phyloP scores from a whole-genome alignment of 495 filamentous ascomycete genomes.

The Astrothelium macrocarpum region DNA sequence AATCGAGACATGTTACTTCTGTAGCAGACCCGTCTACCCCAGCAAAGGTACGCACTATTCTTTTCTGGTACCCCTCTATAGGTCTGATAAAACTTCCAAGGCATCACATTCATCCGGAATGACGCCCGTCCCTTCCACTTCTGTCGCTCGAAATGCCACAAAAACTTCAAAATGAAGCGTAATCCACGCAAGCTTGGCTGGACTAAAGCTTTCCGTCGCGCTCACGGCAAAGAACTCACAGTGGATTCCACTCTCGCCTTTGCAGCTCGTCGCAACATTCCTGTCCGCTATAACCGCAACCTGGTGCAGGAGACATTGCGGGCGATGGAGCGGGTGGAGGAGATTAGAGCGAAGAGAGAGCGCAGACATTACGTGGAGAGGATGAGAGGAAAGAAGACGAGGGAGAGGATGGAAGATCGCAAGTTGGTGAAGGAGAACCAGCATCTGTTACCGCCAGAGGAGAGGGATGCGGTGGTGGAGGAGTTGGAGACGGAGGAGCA shows the following conservation, averaged over 20 bases:
- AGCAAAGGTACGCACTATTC: constrained; percentile 46
- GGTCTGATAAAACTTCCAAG: constrained; percentile 11
- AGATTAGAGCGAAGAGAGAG: constrained; percentile 78
- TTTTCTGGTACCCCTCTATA: background rate
- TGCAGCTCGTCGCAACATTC: constrained; percentile 84
- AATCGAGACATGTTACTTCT: constrained; percentile 89
- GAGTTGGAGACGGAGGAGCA: constrained; percentile 40
- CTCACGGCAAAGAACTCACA: constrained; percentile 62
- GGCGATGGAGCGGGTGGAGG: constrained; percentile 82
- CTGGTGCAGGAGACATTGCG: constrained; percentile 75
- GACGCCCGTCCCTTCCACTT: constrained; percentile 64
- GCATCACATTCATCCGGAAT: constrained; percentile 79
- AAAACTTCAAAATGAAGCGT: constrained; percentile 99
- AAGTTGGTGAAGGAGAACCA: constrained; percentile 86
- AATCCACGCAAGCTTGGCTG: constrained; percentile 53
- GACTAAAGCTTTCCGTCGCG: constrained; percentile 33
- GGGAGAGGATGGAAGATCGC: constrained; percentile 64
- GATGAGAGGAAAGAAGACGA: constrained; percentile 79
- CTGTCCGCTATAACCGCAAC: constrained; percentile 89
- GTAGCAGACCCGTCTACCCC: constrained; percentile 75
- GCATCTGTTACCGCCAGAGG: constrained; percentile 60
- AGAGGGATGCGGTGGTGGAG: constrained; percentile 40
- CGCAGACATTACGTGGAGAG: constrained; percentile 84
- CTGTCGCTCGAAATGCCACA: constrained; percentile 88
- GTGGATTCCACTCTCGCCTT: constrained; percentile 92